Evolutionary conservation across 2,329 filamentous ascomycete species (phyloP).

Genomic region (Dendryphion nanum): DNA sequence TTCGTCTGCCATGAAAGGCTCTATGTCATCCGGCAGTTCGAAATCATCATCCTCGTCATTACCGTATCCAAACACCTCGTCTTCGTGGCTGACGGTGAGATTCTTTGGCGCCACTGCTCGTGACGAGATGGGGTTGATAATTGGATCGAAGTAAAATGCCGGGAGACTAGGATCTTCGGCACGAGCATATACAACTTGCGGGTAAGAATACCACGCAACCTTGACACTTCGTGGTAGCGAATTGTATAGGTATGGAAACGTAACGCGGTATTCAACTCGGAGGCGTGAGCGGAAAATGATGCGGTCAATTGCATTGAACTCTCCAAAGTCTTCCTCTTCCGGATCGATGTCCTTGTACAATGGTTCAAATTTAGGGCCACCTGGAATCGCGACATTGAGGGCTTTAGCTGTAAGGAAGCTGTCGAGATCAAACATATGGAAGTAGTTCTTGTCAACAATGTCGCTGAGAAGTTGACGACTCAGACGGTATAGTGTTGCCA

Average conservation of each 20-base stretch:
- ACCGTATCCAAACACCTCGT: conserved; percentile 83
- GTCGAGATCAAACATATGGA: conserved; percentile 93
- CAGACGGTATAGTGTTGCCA: conserved; percentile 91
- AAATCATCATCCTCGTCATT: conserved; percentile 85
- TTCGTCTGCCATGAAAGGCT: conserved; percentile 88
- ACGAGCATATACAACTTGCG: conserved; percentile 86
- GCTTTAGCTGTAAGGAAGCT: conserved; percentile 96
- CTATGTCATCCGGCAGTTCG: conserved; percentile 72
- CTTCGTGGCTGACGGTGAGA: conserved; percentile 86
- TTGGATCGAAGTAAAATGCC: conserved; percentile 96
- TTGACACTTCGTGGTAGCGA: conserved; percentile 92
- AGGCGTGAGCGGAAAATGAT: conserved; percentile 98
- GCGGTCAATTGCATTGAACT: conserved; percentile 98
- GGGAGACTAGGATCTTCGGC: conserved; percentile 86
- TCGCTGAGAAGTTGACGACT: conserved; percentile 90
- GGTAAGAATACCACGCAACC: conserved; percentile 89
- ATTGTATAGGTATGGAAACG: conserved; percentile 94
- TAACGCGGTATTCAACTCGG: conserved; percentile 91
- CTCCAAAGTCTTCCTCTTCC: conserved; percentile 98
- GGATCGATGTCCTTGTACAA: conserved; percentile 98
- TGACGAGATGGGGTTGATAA: conserved; percentile 96
- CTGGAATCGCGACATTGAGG: conserved; percentile 94
- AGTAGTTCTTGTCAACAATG: conserved; percentile 94
- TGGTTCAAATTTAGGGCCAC: conserved; percentile 93
- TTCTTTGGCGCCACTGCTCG: conserved; percentile 93